These are phyloP conservation scores for Orbilia oligospora DNA, from an alignment of 2,329 filamentous ascomycete genomes.

Conservation along the genomic window DNA sequence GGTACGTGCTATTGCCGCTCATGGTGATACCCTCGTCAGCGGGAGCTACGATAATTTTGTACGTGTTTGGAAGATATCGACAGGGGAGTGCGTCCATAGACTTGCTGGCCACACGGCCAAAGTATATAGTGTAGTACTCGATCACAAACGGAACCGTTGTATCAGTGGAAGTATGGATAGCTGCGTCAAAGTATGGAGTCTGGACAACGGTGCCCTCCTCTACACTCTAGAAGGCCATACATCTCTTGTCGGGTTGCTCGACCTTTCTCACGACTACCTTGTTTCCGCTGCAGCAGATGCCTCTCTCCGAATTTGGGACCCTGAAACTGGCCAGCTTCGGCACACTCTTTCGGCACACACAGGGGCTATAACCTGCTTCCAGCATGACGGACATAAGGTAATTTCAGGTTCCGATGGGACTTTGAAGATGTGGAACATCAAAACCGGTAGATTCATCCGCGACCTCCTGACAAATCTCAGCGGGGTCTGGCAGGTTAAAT, in stretches of 20 bases:
- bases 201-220: conserved; percentile 85
- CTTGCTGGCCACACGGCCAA: conserved; percentile 90
- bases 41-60: conserved; percentile 97
- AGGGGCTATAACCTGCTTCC: conserved; percentile 97
- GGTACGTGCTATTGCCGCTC: conserved; percentile 93
- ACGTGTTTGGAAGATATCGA: conserved; percentile 97
- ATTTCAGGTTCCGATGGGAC: conserved; percentile 96
- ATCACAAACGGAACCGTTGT: conserved; percentile 90
- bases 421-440: conserved; percentile 98
- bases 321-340: conserved; percentile 90
- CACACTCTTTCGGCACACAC: conserved; percentile 93
- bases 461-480: conserved; percentile 93
- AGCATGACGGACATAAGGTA: conserved; percentile 96
- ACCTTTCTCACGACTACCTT: conserved; percentile 88
- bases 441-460: conserved; percentile 89
- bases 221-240: conserved; percentile 94
- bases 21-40: conserved; percentile 95
- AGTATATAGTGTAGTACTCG: conserved; percentile 96
- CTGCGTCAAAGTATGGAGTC: conserved; percentile 96
- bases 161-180: conserved; percentile 99
- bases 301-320: conserved; percentile 96
- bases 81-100: conserved; percentile 86
- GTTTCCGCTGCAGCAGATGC: conserved; percentile 97
- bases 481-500: conserved; percentile 99
- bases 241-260: conserved; percentile 90